Percentiles rank a stretch among this genome's conserved stretches.
Conservation (phyloP, 2,329 filamentous ascomycete genomes). For the Golovinomyces cichoracearum region DNA sequence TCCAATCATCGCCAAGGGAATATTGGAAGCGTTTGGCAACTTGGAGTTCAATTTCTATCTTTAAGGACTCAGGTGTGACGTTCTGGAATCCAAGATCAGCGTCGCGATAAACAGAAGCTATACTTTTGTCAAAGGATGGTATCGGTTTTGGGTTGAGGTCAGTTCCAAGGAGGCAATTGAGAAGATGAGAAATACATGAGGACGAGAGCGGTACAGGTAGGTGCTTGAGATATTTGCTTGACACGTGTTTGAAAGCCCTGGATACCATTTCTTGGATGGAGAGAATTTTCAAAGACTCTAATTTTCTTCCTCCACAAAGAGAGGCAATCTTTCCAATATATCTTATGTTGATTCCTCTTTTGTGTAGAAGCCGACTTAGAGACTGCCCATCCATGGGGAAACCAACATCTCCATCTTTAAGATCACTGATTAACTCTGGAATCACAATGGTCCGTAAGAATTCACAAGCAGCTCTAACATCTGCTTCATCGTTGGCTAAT, state of each 20-base stretch:
- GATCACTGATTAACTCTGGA: constrained; percentile 61
- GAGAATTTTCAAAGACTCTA: constrained; percentile 53
- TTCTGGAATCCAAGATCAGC: constrained; percentile 59
- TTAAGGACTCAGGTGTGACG: constrained; percentile 47
- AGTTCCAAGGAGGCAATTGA: constrained; percentile 75
- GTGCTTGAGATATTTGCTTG: constrained; percentile 51
- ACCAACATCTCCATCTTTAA: constrained; percentile 76
- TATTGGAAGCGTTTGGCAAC: constrained; percentile 52
- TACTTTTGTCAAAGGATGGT: constrained; percentile 47
- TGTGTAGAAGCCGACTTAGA: constrained; percentile 67
- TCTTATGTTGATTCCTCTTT: constrained; percentile 87
- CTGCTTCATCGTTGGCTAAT: constrained; percentile 59
- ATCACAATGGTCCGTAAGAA: constrained; percentile 55
- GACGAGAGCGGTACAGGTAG: constrained; percentile 59
- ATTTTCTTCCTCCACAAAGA: constrained; percentile 41
- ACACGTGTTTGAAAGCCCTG: constrained; percentile 85
- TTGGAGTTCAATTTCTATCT: constrained; percentile 43
- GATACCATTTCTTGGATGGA: constrained; percentile 78
- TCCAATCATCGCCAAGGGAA: constrained; percentile 42
- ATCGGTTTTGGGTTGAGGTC: constrained; percentile 51
- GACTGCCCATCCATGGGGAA: constrained; percentile 98
- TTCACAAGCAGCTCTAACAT: constrained; percentile 60
- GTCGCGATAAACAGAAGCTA: constrained; percentile 56
- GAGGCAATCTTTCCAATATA: constrained; percentile 72
- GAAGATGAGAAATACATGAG: constrained; percentile 55